A percentile compares a stretch with the other conserved stretches of the same genome.
These are phyloP conservation scores for Strigomonas galati DNA, from an alignment of 208 protist species.

Conservation along the genomic window DNA sequence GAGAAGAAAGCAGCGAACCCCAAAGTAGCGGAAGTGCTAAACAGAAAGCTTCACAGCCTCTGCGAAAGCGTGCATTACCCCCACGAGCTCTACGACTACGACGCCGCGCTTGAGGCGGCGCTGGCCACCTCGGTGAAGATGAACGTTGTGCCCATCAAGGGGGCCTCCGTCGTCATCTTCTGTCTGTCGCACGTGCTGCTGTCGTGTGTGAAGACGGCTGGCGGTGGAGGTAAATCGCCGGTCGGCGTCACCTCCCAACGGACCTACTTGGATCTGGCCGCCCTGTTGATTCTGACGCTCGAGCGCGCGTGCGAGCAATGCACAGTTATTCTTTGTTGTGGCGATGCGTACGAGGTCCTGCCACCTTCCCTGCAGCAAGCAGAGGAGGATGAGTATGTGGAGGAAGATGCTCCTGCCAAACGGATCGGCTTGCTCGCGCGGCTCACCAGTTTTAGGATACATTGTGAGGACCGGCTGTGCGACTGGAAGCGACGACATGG, in stretches of 20 bases:
- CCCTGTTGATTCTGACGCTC: conserved; percentile 87
- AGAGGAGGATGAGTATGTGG: conserved; percentile 21
- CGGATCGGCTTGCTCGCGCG: neutral
- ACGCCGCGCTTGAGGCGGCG: conserved; percentile 65
- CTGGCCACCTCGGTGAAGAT: conserved; percentile 70
- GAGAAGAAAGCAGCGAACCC: too few species aligned
- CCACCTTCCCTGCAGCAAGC: conserved; percentile 9
- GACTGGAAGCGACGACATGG: neutral
- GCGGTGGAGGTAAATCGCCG: conserved; percentile 8
- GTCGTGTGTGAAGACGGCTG: conserved; percentile 22
- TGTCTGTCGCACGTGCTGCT: conserved; percentile 38
- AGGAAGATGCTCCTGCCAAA: neutral
- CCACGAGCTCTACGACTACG: neutral
- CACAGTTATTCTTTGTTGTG: conserved; percentile 47
- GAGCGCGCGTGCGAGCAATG: conserved; percentile 86
- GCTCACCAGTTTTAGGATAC: neutral
- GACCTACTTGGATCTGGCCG: conserved; percentile 58
- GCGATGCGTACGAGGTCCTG: conserved; percentile 25
- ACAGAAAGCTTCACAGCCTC: too few species aligned
- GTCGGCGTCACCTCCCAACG: conserved; percentile 37
- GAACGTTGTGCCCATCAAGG: conserved; percentile 90
- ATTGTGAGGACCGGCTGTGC: neutral
- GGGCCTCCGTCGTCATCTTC: conserved; percentile 82
- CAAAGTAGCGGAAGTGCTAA: too few species aligned
- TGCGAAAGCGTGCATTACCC: neutral